Evolutionary conservation across 2,329 filamentous ascomycete species (phyloP).

Genomic region (Trichoderma atrobrunneum): DNA sequence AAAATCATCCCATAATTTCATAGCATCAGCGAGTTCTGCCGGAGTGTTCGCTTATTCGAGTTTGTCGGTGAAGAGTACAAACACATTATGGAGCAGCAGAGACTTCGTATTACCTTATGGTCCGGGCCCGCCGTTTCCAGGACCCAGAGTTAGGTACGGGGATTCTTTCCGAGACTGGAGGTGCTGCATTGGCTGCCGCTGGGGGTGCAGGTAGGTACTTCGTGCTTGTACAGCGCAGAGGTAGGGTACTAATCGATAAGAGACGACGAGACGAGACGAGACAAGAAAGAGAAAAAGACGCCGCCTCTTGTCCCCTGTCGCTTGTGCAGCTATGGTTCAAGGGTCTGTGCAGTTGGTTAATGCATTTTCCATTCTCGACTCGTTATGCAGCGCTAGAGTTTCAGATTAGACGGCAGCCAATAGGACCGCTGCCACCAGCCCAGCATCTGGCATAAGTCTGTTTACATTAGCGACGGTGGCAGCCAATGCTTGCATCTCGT

Average conservation of each 20-base stretch:
- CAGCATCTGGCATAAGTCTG: constrained; percentile 22
- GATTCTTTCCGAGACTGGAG: neutral
- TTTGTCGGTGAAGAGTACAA: constrained; percentile 1
- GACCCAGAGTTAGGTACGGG: neutral
- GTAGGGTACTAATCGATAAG: constrained; percentile 6
- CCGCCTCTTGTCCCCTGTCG: neutral
- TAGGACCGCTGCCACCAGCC: constrained; percentile 28
- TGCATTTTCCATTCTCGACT: constrained; percentile 19
- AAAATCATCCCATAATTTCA: constrained; percentile 13
- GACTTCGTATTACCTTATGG: neutral
- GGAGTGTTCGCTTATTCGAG: neutral
- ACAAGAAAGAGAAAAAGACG: neutral
- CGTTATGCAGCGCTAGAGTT: constrained; percentile 38
- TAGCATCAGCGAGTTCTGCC: neutral
- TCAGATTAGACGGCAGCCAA: constrained; percentile 34
- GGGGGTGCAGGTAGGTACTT: neutral
- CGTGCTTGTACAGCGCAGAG: neutral
- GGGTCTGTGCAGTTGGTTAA: constrained; percentile 17
- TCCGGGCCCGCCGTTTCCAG: neutral
- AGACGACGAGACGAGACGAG: neutral
- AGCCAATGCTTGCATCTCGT: constrained; percentile 13
- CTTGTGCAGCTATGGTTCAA: neutral
- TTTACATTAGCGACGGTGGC: constrained; percentile 21
- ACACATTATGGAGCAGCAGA: neutral
- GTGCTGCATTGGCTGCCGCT: neutral